Base-by-base conservation (phyloP, 129 eudicot species). In the sunflower (Helianthus annuus) region DNA sequence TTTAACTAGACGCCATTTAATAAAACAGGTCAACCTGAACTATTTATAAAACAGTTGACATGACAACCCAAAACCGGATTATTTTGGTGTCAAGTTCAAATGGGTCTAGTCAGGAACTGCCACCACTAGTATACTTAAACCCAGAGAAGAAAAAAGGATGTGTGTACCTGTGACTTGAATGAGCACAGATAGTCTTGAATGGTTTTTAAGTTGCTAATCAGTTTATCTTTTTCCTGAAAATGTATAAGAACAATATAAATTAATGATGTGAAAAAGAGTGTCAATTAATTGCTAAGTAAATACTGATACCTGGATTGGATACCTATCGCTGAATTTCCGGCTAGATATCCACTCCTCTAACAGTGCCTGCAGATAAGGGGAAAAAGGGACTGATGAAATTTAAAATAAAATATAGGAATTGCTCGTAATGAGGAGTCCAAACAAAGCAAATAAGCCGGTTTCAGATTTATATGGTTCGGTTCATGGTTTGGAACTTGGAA, bases 151-250 rank as follows among this genome's bases (percentile, higher is more conserved):
- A 45, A 39, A 65, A 55, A 14, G 48, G 19, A 48, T 40, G 52
- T 9, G 17, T 68, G 52, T 73, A 92, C 98, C 98, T 90, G 98
- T 45, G 98, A 90, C 70, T 83, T 83, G 69, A 90, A 94, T 44
- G 97, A 90, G 85, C 98, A 94, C 70, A 94, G 87, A 72, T 94
- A 94, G 80, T 94, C 89, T 82, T 94, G 97, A 74, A 94, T 88
- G 40, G 90, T 88, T 77, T 90, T 94, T 68, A 94, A 83, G 83
- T 94, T 94, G 86, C 85, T 81, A 39, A 84, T 79, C 70, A 94
- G 64, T 81, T 87, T 89, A 78, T 85, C 88, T 75, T 90, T 90
- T 73, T 94, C 98, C 97, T 94, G 82, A 59, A 81, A 77, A 29
- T 8, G 48, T 34, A 19, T 3, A 15, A 32, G 54, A 34, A 42